Conservation (phyloP, 768 basidiomycete species). For the Agaricus sinodeliciosus region DNA sequence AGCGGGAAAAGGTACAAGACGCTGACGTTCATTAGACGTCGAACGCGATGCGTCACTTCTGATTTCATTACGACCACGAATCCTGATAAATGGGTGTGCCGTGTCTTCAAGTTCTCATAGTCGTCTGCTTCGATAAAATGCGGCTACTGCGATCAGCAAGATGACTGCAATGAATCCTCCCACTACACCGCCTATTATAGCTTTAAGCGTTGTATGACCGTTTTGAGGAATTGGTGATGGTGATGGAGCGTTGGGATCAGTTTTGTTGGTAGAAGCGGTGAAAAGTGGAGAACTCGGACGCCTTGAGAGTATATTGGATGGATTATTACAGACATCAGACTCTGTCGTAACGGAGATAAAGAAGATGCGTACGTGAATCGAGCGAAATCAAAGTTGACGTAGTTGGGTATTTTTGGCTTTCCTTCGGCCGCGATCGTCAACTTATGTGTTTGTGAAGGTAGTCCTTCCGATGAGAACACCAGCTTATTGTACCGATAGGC, state of each 20-base stretch:
- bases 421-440: constrained; percentile 6
- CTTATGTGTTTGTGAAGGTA: constrained; percentile 6
- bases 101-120: neutral
- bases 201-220: neutral
- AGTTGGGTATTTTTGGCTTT: constrained; percentile 1
- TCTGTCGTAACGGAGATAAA: neutral
- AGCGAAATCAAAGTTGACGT: constrained; percentile 14
- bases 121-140: constrained; percentile 3
- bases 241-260: neutral
- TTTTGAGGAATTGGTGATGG: neutral
- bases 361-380: constrained; percentile 9
- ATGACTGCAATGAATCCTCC: constrained; percentile 7
- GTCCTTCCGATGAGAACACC: constrained; percentile 15
- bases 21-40: neutral
- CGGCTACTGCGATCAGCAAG: neutral
- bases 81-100: neutral
- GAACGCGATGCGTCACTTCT: neutral
- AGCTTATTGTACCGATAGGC: constrained; percentile 16
- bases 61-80: neutral
- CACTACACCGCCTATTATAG: constrained; percentile 7
- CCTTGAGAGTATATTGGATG: neutral
- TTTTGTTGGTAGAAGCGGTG: neutral
- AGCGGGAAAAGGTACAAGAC: neutral
- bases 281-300: neutral
- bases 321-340: neutral